Evolutionary conservation across 352 stramenopile species (phyloP).

Genomic region (Globisporangium mamillatum): DNA sequence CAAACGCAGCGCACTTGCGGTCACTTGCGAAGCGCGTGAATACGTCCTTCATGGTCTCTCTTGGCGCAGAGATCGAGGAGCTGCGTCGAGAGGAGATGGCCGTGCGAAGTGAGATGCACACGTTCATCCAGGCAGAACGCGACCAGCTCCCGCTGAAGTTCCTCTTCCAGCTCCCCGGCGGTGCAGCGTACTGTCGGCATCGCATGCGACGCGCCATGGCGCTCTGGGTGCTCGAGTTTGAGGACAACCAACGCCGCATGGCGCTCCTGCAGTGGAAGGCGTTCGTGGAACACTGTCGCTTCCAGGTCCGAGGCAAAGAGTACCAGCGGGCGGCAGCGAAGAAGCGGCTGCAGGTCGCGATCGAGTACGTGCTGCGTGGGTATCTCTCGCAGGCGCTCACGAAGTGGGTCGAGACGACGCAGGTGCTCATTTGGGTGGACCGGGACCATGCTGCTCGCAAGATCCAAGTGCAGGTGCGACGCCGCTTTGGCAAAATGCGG

Average conservation of each 20-base stretch:
- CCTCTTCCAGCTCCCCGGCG: constrained; percentile 76
- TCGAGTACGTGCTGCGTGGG: constrained; percentile 64
- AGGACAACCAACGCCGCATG: constrained; percentile 70
- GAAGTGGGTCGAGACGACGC: constrained; percentile 55
- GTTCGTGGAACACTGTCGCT: constrained; percentile 61
- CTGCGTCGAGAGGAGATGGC: constrained; percentile 37
- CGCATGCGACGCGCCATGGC: constrained; percentile 68
- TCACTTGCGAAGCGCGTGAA: constrained; percentile 44
- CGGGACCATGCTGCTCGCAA: constrained; percentile 45
- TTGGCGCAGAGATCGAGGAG: constrained; percentile 39
- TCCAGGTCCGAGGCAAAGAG: constrained; percentile 44
- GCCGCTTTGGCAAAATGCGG: constrained; percentile 30
- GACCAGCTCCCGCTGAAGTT: constrained; percentile 74
- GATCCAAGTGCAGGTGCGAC: constrained; percentile 56
- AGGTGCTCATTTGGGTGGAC: constrained; percentile 54
- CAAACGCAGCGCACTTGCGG: constrained; percentile 38
- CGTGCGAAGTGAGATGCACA: constrained; percentile 38
- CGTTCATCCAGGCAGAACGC: constrained; percentile 53
- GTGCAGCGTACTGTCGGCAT: constrained; percentile 67
- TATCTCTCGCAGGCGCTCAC: constrained; percentile 59
- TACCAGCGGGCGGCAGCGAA: constrained; percentile 62
- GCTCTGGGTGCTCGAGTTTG: constrained; percentile 71
- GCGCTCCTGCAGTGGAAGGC: constrained; percentile 81
- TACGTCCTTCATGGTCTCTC: constrained; percentile 43
- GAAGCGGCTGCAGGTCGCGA: constrained; percentile 57